These are phyloP conservation scores for Rostrohypoxylon terebratum DNA, from an alignment of 495 filamentous ascomycete species.

Conservation along the genomic window DNA sequence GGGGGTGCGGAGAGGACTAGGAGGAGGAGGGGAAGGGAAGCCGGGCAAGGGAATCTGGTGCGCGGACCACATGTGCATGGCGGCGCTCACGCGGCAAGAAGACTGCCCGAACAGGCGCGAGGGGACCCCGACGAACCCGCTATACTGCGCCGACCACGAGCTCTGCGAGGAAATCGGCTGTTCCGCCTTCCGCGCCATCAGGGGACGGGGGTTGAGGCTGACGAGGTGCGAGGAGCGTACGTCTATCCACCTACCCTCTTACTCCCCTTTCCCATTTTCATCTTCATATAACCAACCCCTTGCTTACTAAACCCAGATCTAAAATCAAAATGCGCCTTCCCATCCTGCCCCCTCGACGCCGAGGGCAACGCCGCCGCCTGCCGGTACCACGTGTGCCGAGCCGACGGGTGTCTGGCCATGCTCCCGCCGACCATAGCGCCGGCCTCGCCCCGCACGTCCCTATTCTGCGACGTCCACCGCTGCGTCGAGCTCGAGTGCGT, in stretches of 20 bases:
- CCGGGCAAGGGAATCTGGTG: slow-evolving; percentile 15
- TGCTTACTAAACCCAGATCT: slow-evolving; percentile 3
- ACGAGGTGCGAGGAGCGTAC: slow-evolving; percentile 31
- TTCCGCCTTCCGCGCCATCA: not conserved
- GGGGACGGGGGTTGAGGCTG: not conserved
- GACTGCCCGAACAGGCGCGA: slow-evolving; percentile 26
- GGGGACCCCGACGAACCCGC: slow-evolving; percentile 19
- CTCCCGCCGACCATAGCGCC: not conserved
- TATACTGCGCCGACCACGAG: slow-evolving; percentile 32
- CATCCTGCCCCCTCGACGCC: slow-evolving; percentile 28
- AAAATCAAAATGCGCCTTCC: slow-evolving; percentile 30
- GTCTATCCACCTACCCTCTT: not conserved
- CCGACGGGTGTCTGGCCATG: slow-evolving; percentile 1
- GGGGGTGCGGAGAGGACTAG: not conserved
- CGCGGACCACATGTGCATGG: slow-evolving; percentile 39
- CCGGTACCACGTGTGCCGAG: slow-evolving; percentile 20
- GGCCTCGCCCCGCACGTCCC: not conserved
- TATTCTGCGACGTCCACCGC: slow-evolving; percentile 28
- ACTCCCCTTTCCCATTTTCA: not conserved
- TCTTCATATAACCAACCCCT: not conserved
- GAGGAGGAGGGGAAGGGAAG: not conserved
- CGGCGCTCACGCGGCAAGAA: slow-evolving; percentile 30
- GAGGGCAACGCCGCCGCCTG: slow-evolving; percentile 12
- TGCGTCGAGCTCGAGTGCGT: slow-evolving; percentile 20
- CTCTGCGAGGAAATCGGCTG: slow-evolving; percentile 23